These are phyloP conservation scores for Colletotrichum caudatum DNA, from an alignment of 2,329 filamentous ascomycete genomes.

Conservation along the genomic window DNA sequence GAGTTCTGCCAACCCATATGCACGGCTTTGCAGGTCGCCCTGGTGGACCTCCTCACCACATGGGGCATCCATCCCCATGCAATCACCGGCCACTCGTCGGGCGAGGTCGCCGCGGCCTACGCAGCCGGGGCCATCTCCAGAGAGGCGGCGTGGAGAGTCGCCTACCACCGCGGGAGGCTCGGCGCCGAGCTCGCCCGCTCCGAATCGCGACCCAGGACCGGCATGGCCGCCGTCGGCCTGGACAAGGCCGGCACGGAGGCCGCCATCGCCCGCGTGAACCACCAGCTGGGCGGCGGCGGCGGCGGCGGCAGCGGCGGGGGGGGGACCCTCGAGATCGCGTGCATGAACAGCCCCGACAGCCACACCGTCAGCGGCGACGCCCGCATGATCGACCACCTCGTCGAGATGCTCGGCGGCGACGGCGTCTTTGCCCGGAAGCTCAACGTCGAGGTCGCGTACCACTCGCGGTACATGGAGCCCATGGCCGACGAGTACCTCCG, in stretches of 20 bases:
- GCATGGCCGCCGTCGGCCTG: conserved; percentile 58
- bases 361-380: conserved; percentile 58
- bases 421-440: conserved; percentile 61
- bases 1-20: conserved; percentile 58
- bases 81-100: conserved; percentile 60
- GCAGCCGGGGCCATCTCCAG: conserved; percentile 53
- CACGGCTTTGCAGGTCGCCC: conserved; percentile 61
- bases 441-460: conserved; percentile 64
- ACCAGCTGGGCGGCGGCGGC: conserved; percentile 20
- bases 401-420: conserved; percentile 48
- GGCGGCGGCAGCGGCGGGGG: too few species aligned
- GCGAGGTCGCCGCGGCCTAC: conserved; percentile 63
- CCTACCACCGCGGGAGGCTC: conserved; percentile 60
- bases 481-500: conserved; percentile 53
- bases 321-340: conserved; percentile 53
- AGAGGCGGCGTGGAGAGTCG: conserved; percentile 59
- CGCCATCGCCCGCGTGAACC: conserved; percentile 46
- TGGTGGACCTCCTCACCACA: conserved; percentile 57
- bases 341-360: conserved; percentile 65
- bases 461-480: conserved; percentile 64
- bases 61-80: conserved; percentile 55
- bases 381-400: conserved; percentile 47
- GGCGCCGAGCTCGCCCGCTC: conserved; percentile 47
- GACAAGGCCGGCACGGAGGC: conserved; percentile 45
- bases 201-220: conserved; percentile 46